A percentile compares a stretch with the other conserved stretches of the same genome.
Evolutionary conservation across 805 yeast species (phyloP).

Genomic region (Monosporozyma solicola): DNA sequence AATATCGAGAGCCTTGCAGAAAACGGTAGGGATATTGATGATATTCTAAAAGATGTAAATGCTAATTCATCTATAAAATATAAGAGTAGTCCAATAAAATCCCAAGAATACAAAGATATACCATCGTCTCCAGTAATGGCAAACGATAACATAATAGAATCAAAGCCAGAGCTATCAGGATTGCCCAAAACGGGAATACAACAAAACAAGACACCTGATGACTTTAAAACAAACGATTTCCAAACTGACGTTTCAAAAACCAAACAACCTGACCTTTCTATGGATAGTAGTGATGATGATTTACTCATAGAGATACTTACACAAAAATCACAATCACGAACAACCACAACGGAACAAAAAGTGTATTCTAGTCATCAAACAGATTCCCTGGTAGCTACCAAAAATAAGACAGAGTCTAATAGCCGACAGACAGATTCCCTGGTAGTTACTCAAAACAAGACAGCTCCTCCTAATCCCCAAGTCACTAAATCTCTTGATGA

Average conservation of each 20-base stretch:
- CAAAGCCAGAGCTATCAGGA: background rate
- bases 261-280: background rate
- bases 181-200: background rate
- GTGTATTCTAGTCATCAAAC: background rate
- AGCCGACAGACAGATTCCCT: background rate
- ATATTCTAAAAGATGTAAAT: conserved; percentile 24
- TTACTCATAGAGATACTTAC: conserved; percentile 22
- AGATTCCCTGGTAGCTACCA: background rate
- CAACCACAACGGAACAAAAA: background rate
- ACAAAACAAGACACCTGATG: background rate
- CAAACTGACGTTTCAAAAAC: background rate
- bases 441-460: background rate
- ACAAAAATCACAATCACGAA: conserved; percentile 12
- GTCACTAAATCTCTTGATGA: background rate
- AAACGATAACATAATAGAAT: conserved; percentile 2
- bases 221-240: background rate
- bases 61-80: conserved; percentile 12
- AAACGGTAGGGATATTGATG: conserved; percentile 22
- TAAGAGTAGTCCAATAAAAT: background rate
- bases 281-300: conserved; percentile 11
- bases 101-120: conserved; percentile 8
- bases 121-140: conserved; percentile 23
- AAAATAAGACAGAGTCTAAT: background rate
- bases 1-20: background rate
- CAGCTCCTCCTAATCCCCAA: background rate